Evolutionary conservation across 2,329 filamentous ascomycete species (phyloP).

Genomic region (Clonostachys rhizophaga): DNA sequence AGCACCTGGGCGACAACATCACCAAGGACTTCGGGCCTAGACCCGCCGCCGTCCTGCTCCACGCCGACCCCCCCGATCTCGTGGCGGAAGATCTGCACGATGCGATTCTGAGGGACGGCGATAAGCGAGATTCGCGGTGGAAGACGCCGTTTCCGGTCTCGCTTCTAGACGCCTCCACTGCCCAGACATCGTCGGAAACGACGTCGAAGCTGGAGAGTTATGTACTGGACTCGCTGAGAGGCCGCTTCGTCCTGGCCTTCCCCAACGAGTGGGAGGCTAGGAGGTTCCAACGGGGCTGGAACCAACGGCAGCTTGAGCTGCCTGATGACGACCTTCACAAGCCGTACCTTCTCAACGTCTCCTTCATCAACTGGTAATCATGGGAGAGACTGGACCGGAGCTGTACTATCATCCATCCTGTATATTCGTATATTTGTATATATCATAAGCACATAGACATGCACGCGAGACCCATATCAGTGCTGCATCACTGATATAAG

Average conservation of each 20-base stretch:
- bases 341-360: constrained; percentile 6
- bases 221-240: background rate
- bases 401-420: background rate
- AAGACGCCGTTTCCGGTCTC: background rate
- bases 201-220: constrained; percentile 6
- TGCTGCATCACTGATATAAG: too few species aligned
- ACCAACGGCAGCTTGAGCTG: constrained; percentile 19
- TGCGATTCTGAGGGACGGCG: background rate
- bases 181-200: constrained; percentile 7
- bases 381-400: too few species aligned
- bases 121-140: background rate
- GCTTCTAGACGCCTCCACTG: background rate
- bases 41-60: constrained; percentile 20
- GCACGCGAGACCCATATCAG: constrained; percentile 11
- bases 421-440: background rate
- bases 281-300: constrained; percentile 35
- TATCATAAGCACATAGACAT: background rate
- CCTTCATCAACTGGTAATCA: constrained; percentile 22
- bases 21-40: constrained; percentile 1
- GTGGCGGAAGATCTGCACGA: background rate
- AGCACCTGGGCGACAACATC: constrained; percentile 10
- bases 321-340: background rate
- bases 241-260: constrained; percentile 26
- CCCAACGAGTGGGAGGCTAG: constrained; percentile 22
- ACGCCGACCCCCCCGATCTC: constrained; percentile 13